These are phyloP conservation scores for Hylodesmum podocarpum DNA, from an alignment of 306 rosid genomes.

Conservation along the genomic window DNA sequence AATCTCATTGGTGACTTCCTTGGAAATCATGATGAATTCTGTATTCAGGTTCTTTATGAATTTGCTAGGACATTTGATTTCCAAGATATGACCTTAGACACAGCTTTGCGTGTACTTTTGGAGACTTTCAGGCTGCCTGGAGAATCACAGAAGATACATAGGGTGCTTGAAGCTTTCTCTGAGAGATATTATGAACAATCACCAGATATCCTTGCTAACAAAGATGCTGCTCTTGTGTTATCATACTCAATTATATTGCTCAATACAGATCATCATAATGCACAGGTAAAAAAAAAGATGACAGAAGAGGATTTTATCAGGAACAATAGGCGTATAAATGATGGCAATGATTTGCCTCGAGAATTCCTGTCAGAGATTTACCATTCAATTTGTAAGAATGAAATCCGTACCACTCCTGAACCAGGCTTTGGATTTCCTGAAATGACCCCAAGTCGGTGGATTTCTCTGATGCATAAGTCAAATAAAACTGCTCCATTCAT, in stretches of 20 bases:
- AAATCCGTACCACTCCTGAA: constrained; percentile 80
- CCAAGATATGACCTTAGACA: constrained; percentile 81
- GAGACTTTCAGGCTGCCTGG: constrained; percentile 88
- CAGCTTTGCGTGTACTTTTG: constrained; percentile 75
- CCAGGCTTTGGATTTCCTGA: constrained; percentile 81
- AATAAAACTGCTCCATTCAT: constrained; percentile 69
- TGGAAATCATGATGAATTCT: constrained; percentile 87
- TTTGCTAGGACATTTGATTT: constrained; percentile 88
- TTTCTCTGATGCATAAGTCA: constrained; percentile 75
- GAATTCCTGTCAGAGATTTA: constrained; percentile 74
- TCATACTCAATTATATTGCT: constrained; percentile 87
- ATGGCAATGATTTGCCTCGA: constrained; percentile 79
- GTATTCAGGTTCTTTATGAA: constrained; percentile 85
- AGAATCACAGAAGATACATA: constrained; percentile 91
- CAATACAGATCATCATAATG: constrained; percentile 90
- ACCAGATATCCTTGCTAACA: constrained; percentile 69
- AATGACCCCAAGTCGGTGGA: constrained; percentile 89
- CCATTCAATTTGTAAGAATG: constrained; percentile 81
- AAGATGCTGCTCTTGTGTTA: constrained; percentile 86
- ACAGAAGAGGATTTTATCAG: constrained; percentile 87
- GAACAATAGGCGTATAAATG: constrained; percentile 79
- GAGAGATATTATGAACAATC: constrained; percentile 93
- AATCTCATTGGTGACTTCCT: constrained; percentile 85
- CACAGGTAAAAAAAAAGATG: constrained; percentile 90
- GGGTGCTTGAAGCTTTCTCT: constrained; percentile 92